These are phyloP conservation scores for Paramyrothecium sp. DNA, from an alignment of 2,329 filamentous ascomycete genomes.

Conservation along the genomic window DNA sequence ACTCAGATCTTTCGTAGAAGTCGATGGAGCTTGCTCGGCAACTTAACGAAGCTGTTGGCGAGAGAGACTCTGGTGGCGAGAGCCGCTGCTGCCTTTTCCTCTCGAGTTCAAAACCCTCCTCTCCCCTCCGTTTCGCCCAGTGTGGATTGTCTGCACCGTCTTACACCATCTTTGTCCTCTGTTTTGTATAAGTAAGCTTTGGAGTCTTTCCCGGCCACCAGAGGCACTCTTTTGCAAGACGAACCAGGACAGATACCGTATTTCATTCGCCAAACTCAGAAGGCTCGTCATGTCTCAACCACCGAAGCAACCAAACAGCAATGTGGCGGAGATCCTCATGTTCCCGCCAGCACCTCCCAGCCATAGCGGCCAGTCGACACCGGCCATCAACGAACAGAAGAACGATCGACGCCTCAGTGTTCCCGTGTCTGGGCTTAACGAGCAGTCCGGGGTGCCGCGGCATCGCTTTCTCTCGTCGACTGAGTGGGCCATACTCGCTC, in stretches of 20 bases:
- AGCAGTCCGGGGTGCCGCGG: constrained; percentile 11
- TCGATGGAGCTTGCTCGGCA: background rate
- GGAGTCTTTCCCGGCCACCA: no score
- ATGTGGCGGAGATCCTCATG: background rate
- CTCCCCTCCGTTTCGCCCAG: background rate
- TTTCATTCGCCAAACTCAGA: background rate
- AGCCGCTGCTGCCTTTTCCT: background rate
- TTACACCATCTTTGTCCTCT: no score
- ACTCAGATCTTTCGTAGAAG: background rate
- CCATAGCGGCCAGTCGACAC: background rate
- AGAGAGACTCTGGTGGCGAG: background rate
- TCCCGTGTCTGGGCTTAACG: constrained; percentile 6
- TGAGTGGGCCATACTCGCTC: constrained; percentile 47
- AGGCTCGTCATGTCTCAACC: background rate
- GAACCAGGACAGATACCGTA: background rate
- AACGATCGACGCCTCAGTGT: background rate
- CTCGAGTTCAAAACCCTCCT: background rate
- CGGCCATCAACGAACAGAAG: background rate
- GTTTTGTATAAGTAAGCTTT: no score
- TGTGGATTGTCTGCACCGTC: no score
- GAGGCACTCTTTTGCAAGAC: no score
- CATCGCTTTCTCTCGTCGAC: constrained; percentile 39
- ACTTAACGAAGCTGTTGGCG: background rate
- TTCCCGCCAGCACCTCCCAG: background rate
- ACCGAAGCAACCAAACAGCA: background rate